These are phyloP conservation scores for Microascus cirrosus DNA, from an alignment of 2,329 filamentous ascomycete genomes.

Conservation along the genomic window DNA sequence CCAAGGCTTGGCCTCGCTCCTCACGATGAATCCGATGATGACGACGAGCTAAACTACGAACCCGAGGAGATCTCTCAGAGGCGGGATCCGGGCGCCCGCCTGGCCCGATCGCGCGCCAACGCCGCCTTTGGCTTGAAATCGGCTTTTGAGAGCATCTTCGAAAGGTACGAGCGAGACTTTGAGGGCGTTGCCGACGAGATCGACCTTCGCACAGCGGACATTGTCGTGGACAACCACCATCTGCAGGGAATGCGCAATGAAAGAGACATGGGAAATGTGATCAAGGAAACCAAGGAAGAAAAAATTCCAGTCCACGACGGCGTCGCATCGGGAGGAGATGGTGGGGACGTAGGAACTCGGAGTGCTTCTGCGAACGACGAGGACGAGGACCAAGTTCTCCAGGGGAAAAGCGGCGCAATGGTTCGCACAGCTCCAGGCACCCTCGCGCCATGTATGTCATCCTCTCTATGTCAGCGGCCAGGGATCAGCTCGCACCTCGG, in stretches of 20 bases:
- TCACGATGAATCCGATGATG: slow-evolving; percentile 21
- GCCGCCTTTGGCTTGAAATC: slow-evolving; percentile 66
- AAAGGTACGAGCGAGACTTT: slow-evolving; percentile 79
- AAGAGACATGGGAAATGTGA: slow-evolving; percentile 31
- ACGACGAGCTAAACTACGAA: slow-evolving; percentile 35
- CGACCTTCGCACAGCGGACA: slow-evolving; percentile 66
- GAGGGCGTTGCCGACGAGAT: slow-evolving; percentile 80
- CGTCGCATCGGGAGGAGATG: not conserved
- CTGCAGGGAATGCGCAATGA: slow-evolving; percentile 48
- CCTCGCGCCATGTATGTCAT: not conserved
- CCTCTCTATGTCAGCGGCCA: not conserved
- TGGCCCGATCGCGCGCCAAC: slow-evolving; percentile 50
- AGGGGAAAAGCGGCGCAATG: slow-evolving; percentile 4
- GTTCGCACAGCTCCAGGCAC: not conserved
- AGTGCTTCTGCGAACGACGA: slow-evolving; percentile 9
- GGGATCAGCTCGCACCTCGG: not conserved
- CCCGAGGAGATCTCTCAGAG: slow-evolving; percentile 33
- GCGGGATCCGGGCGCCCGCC: slow-evolving; percentile 41
- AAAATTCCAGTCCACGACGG: not conserved
- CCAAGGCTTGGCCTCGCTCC: slow-evolving; percentile 37
- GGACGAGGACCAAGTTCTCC: slow-evolving; percentile 22
- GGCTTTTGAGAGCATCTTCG: slow-evolving; percentile 80
- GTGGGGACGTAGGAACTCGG: not conserved
- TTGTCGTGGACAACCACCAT: slow-evolving; percentile 89
- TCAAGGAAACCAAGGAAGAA: slow-evolving; percentile 5